Conservation (phyloP, 148 eudicot genomes). For the Selenicereus undatus region DNA sequence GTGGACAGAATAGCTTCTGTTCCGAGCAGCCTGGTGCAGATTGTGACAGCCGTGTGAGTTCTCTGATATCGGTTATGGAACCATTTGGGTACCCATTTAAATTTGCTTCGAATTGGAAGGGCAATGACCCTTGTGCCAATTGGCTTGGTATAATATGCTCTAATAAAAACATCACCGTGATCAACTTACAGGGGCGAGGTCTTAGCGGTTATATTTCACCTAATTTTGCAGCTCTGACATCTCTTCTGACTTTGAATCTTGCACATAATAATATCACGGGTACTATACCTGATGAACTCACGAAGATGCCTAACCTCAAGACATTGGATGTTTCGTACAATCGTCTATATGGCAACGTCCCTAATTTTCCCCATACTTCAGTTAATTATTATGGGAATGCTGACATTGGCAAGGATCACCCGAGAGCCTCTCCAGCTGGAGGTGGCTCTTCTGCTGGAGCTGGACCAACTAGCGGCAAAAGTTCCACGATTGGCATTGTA, state of each 20-base stretch:
- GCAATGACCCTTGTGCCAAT: conserved; percentile 57
- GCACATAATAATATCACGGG: conserved; percentile 65
- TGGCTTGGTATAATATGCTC: conserved; percentile 62
- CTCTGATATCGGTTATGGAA: conserved; percentile 43
- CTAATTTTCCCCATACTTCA: conserved; percentile 39
- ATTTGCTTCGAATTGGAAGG: conserved; percentile 62
- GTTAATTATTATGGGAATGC: conserved; percentile 48
- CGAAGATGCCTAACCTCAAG: conserved; percentile 48
- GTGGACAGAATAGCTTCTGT: conserved; percentile 60
- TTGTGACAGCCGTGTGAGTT: conserved; percentile 56
- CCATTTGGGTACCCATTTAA: conserved; percentile 58
- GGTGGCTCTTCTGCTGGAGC: conserved; percentile 5
- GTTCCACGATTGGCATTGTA: conserved; percentile 43
- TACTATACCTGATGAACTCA: conserved; percentile 58
- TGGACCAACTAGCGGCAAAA: conserved; percentile 20
- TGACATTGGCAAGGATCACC: conserved; percentile 47
- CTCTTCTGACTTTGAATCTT: conserved; percentile 48
- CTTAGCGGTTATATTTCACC: conserved; percentile 68
- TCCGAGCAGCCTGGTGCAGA: conserved; percentile 39
- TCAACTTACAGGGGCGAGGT: conserved; percentile 47
- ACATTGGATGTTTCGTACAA: conserved; percentile 65
- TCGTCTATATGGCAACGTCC: conserved; percentile 54
- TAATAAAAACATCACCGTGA: conserved; percentile 44
- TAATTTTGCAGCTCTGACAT: conserved; percentile 41
- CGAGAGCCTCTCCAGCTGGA: conserved; percentile 24